Conservation (phyloP, 2,329 filamentous ascomycete species). For the Coniella vitis region DNA sequence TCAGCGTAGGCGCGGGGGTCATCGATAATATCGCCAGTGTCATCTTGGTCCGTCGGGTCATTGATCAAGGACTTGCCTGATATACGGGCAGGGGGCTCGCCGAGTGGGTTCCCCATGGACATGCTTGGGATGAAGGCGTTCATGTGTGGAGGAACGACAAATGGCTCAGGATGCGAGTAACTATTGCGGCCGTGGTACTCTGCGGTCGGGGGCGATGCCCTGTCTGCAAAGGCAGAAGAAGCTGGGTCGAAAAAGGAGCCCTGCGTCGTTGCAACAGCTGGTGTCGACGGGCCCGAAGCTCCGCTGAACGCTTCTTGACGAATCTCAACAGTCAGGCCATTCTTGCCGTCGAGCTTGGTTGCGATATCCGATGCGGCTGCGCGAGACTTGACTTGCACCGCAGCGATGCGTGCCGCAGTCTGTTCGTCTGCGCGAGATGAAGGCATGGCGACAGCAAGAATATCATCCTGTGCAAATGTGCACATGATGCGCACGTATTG, state of each 20-base stretch:
- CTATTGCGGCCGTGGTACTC: constrained; percentile 41
- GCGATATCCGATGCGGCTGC: constrained; percentile 50
- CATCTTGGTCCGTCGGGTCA: constrained; percentile 59
- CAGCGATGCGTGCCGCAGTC: constrained; percentile 41
- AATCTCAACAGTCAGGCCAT: constrained; percentile 53
- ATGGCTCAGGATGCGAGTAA: constrained; percentile 52
- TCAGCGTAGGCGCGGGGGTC: constrained; percentile 69
- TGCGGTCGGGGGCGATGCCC: constrained; percentile 53
- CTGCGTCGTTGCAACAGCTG: constrained; percentile 42
- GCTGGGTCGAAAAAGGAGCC: constrained; percentile 54
- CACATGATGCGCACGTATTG: constrained; percentile 51
- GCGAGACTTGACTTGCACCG: constrained; percentile 46
- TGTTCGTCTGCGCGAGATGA: constrained; percentile 43
- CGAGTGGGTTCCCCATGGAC: constrained; percentile 63
- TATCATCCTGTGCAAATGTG: constrained; percentile 50
- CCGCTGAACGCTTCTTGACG: constrained; percentile 31
- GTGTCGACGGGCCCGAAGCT: constrained; percentile 24
- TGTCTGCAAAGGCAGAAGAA: constrained; percentile 57
- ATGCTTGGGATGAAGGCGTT: constrained; percentile 67
- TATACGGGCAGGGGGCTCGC: constrained; percentile 47
- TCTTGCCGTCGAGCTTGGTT: constrained; percentile 50
- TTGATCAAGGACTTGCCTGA: constrained; percentile 68
- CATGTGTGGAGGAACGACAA: constrained; percentile 44
- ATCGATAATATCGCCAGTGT: constrained; percentile 64
- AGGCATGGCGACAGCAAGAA: constrained; percentile 41